These are phyloP conservation scores for Russula ochroleuca DNA, from an alignment of 768 basidiomycete species.

Conservation along the genomic window DNA sequence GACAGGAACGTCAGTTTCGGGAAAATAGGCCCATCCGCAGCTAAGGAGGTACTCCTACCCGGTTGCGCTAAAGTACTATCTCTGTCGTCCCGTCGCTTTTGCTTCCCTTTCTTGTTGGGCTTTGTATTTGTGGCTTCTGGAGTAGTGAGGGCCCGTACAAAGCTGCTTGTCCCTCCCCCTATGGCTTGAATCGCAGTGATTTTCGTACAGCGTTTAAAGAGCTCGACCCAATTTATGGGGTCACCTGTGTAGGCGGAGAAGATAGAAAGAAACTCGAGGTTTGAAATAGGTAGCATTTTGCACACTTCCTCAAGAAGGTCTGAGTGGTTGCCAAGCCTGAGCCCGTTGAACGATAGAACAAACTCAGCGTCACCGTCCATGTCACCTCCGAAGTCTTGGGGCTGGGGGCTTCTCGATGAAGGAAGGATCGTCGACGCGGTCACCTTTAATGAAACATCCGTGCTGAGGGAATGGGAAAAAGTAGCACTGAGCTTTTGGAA, in stretches of 20 bases:
- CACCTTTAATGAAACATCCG: no score
- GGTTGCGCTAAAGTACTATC: background rate
- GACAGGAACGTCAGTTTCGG: constrained; percentile 8
- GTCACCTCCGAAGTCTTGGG: background rate
- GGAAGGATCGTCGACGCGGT: background rate
- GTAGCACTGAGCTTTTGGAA: constrained; percentile 2
- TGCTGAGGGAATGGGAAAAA: no score
- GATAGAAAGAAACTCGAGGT: constrained; percentile 9
- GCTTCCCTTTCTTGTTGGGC: background rate
- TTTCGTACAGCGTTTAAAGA: constrained; percentile 8
- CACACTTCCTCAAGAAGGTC: background rate
- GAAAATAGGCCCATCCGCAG: background rate
- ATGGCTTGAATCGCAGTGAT: background rate
- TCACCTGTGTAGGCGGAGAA: background rate
- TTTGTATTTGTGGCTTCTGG: background rate
- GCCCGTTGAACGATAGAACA: background rate
- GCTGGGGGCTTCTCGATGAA: background rate
- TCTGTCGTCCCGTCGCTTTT: background rate
- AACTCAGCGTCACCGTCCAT: background rate
- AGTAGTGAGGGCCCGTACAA: constrained; percentile 2
- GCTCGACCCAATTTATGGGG: background rate
- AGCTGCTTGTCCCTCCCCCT: background rate
- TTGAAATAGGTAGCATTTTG: constrained; percentile 1
- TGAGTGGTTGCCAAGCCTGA: background rate
- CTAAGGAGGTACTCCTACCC: no score